Percentiles rank a stretch among this genome's conserved stretches.
Conservation (phyloP, 805 yeast species). For the Zygotorulaspora danielsina region DNA sequence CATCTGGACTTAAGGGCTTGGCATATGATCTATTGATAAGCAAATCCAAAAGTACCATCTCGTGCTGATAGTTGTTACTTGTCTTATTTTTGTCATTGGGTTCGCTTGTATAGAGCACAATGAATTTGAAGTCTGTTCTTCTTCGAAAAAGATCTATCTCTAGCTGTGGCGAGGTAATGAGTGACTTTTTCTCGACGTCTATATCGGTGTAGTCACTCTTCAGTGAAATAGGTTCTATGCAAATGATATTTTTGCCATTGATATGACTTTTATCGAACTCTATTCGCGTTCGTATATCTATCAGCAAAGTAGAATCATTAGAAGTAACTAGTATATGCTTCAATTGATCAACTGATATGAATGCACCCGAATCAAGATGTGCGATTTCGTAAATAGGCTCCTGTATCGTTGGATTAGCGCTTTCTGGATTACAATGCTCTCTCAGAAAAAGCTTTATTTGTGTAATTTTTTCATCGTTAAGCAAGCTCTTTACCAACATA, state of each 20-base stretch:
- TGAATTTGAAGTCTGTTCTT: conserved; percentile 53
- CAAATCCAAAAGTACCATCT: conserved; percentile 22
- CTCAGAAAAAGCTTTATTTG: conserved; percentile 27
- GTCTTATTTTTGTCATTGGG: conserved; percentile 16
- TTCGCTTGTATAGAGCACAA: conserved; percentile 50
- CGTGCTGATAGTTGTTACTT: conserved; percentile 23
- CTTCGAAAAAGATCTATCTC: conserved; percentile 53
- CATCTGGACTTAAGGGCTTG: conserved; percentile 20
- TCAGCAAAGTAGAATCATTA: conserved; percentile 40
- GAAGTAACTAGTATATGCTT: conserved; percentile 15
- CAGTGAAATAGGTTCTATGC: conserved; percentile 69
- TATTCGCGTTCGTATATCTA: conserved; percentile 64
- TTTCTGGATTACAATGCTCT: conserved; percentile 15
- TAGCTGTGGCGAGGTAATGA: conserved; percentile 49
- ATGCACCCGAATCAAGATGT: conserved; percentile 7
- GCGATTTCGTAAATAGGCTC: not conserved
- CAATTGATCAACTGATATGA: conserved; percentile 13
- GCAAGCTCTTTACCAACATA: conserved; percentile 28
- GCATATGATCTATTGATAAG: conserved; percentile 29
- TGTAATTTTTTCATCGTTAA: conserved; percentile 30
- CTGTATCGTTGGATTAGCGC: not conserved
- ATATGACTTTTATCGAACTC: conserved; percentile 65
- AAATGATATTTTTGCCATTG: conserved; percentile 51
- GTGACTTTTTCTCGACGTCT: conserved; percentile 63
- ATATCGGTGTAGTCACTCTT: conserved; percentile 48